Base-by-base conservation (phyloP, 225 moss, liverwort and hornwort genomes). In the Straminergon stramineum region DNA sequence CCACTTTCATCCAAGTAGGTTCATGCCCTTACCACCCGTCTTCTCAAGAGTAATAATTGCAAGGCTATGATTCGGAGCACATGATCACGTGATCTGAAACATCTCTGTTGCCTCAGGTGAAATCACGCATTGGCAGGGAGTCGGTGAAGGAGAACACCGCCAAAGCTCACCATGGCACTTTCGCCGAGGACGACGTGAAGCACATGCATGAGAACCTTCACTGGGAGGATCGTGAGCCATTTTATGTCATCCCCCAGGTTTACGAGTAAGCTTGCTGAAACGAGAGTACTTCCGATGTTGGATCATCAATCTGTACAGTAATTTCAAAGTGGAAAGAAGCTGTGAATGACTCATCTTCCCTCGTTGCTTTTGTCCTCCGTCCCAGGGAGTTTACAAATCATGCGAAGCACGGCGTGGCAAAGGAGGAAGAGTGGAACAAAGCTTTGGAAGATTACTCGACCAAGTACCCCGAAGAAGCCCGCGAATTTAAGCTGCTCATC, bases 111-210 rank as follows among this genome's bases (percentile, higher is more conserved):
- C 27, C 76, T 41, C 91, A 97, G 96, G 96, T 96, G 78, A 96
- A 95, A 84, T 90, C 96, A 32, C 93, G 90, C 57, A 95, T 96
- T 67, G 97, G 96, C 83, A 90, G 92, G 75, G 93, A 93, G 27
- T 96, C 95, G 2, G 89, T 94, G 53, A 97, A 97, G 77, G 97
- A 97, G 85, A 82, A 87, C 64, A 96, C 95, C 51, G 82, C 94
- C 48, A 96, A 94, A 90, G 96, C 97, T 52, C 96, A 97, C 85
- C 96, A 97, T 67, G 97, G 96, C 80, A 96, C 96, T 13, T 97
- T 97, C 61, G 89, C 90, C 43, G 92, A 94, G 63, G 96, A 96
- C 27, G 97, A 97, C 83, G 97, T 97, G 89, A 96, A 94, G 90
- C 89, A 91, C 13, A 97, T 97, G 95, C 94, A 94, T 52, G 81